phyloP scores from a whole-genome alignment of 306 rosid species.

The Geum urbanum region DNA sequence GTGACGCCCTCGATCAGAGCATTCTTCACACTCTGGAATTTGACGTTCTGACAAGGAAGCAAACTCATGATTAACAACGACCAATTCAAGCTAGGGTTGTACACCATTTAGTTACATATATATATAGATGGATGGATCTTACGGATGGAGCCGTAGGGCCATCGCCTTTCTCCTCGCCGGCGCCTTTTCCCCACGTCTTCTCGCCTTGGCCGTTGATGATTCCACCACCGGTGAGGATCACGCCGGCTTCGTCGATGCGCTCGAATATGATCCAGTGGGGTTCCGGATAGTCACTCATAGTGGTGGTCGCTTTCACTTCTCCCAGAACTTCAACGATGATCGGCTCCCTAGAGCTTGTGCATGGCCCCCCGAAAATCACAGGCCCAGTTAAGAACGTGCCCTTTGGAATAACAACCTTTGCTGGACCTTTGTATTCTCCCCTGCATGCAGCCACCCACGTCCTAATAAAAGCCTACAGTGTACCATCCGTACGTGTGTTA shows the following conservation, averaged over 20 bases:
- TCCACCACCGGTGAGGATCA: slow-evolving; percentile 51
- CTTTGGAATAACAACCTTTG: slow-evolving; percentile 52
- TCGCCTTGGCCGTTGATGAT: slow-evolving; percentile 68
- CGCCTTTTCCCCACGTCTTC: slow-evolving; percentile 28
- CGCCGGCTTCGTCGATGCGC: slow-evolving; percentile 16
- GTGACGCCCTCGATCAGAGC: slow-evolving; percentile 33
- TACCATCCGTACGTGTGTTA: not conserved
- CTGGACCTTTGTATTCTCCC: slow-evolving; percentile 19
- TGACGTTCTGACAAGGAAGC: slow-evolving; percentile 40
- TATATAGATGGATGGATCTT: slow-evolving; percentile 14
- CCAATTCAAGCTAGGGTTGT: not conserved
- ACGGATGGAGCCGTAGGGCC: slow-evolving; percentile 50
- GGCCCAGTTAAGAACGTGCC: slow-evolving; percentile 50
- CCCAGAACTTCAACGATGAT: slow-evolving; percentile 48
- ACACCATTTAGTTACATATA: not conserved
- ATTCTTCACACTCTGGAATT: slow-evolving; percentile 38
- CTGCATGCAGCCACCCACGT: slow-evolving; percentile 71
- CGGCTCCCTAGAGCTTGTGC: slow-evolving; percentile 39
- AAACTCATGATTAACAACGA: not conserved
- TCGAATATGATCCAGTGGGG: slow-evolving; percentile 63
- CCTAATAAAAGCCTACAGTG: slow-evolving; percentile 52
- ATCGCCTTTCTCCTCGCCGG: slow-evolving; percentile 19
- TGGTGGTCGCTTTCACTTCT: slow-evolving; percentile 42
- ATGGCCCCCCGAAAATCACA: slow-evolving; percentile 60
- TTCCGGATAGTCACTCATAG: slow-evolving; percentile 33